Percentiles rank a stretch among this genome's conserved stretches.
These are phyloP conservation scores for Porphyrellus cyaneotinctus DNA, from an alignment of 768 basidiomycete genomes.

Conservation along the genomic window DNA sequence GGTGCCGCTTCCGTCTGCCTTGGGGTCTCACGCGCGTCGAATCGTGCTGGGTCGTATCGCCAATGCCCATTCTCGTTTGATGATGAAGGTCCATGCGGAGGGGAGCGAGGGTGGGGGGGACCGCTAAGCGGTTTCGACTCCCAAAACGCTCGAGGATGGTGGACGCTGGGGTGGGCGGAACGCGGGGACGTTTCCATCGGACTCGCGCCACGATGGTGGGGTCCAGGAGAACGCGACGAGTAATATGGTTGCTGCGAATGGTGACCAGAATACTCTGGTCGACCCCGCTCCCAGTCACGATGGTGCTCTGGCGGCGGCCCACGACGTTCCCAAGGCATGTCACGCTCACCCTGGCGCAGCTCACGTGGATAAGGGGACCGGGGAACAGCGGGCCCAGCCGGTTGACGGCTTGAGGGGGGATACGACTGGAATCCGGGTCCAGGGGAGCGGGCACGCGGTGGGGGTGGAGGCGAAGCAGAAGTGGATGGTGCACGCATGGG, in stretches of 20 bases:
- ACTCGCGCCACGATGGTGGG: conserved; percentile 40
- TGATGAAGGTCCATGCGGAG: conserved; percentile 33
- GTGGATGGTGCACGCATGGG: conserved; percentile 50
- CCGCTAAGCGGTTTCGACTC: conserved; percentile 50
- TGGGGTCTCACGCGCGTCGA: conserved; percentile 44
- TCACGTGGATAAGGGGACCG: conserved; percentile 61
- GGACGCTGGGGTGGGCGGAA: conserved; percentile 39
- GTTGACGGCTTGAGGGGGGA: conserved; percentile 43
- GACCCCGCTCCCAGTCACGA: conserved; percentile 53
- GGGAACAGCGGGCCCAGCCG: conserved; percentile 52
- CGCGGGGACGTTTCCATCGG: conserved; percentile 64
- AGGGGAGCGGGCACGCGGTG: conserved; percentile 49
- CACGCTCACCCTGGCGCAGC: conserved; percentile 45
- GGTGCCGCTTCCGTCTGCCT: conserved; percentile 27
- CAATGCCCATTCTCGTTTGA: conserved; percentile 43
- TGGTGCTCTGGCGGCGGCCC: conserved; percentile 40
- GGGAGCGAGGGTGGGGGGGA: conserved; percentile 29
- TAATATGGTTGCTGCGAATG: conserved; percentile 32
- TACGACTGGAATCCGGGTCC: conserved; percentile 47
- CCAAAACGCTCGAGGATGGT: conserved; percentile 47
- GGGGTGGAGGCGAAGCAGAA: conserved; percentile 57
- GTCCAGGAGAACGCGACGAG: conserved; percentile 33
- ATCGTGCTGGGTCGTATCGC: conserved; percentile 60
- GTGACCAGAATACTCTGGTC: conserved; percentile 34
- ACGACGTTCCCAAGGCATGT: conserved; percentile 60